These are phyloP conservation scores for Jasminum sambac DNA, from an alignment of 257 asterid genomes.

Conservation along the genomic window DNA sequence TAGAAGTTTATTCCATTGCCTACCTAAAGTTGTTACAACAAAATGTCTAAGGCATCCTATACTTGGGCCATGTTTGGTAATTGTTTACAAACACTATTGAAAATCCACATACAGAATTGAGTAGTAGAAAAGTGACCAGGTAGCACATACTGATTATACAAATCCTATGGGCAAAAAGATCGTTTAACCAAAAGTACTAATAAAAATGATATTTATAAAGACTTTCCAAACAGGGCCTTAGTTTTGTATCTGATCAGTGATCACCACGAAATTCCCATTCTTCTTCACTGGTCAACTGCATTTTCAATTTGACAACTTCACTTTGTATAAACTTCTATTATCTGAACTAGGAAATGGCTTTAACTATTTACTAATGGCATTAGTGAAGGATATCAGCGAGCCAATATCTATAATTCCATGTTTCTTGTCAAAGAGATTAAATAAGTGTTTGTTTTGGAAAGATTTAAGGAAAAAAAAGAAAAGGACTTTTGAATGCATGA, in stretches of 20 bases:
- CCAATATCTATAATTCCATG: background rate
- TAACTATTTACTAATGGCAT: slow-evolving; percentile 3
- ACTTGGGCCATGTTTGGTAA: too few relatives aligned
- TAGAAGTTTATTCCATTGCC: background rate
- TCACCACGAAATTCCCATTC: background rate
- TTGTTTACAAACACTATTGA: too few relatives aligned
- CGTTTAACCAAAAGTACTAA: too few relatives aligned
- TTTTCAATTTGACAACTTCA: background rate
- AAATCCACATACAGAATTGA: too few relatives aligned
- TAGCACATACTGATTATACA: too few relatives aligned
- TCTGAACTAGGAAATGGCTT: background rate
- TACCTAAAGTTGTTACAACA: background rate
- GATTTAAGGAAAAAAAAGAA: too few relatives aligned
- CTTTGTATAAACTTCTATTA: background rate
- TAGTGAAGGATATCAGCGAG: background rate
- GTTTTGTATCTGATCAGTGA: background rate
- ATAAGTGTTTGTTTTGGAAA: too few relatives aligned
- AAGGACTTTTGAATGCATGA: too few relatives aligned
- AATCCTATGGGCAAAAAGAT: too few relatives aligned
- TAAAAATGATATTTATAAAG: too few relatives aligned
- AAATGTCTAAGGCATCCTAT: slow-evolving; percentile 17
- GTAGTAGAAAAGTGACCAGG: too few relatives aligned
- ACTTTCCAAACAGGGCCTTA: too few relatives aligned
- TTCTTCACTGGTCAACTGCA: background rate
- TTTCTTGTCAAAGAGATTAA: background rate